Percentiles rank a stretch among this genome's conserved stretches.
Evolutionary conservation across 2,329 filamentous ascomycete genomes (phyloP).

Genomic region (Alternaria brassicicola): DNA sequence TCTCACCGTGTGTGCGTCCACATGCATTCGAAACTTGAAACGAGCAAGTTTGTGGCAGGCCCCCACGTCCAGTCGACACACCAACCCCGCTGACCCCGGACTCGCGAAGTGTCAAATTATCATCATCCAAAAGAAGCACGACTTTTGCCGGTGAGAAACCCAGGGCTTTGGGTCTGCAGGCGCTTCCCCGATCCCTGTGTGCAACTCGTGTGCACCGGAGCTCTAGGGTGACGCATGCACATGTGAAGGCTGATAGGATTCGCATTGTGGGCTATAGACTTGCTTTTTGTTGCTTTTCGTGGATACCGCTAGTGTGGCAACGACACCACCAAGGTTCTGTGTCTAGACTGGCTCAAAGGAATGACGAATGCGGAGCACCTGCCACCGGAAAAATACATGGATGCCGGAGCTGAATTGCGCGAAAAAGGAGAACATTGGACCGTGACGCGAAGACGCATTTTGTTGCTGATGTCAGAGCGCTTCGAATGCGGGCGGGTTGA

Average conservation of each 20-base stretch:
- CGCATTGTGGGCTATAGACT: slow-evolving; percentile 13
- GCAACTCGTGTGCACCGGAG: slow-evolving; percentile 16
- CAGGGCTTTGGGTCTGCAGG: slow-evolving; percentile 30
- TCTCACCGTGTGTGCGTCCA: slow-evolving; percentile 1
- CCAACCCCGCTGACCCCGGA: slow-evolving; percentile 23
- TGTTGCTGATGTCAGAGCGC: slow-evolving; percentile 29
- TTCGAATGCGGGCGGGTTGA: slow-evolving; percentile 8
- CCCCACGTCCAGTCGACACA: slow-evolving; percentile 20
- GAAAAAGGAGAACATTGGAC: slow-evolving; percentile 15
- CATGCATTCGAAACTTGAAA: slow-evolving; percentile 4
- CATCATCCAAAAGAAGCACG: slow-evolving; percentile 18
- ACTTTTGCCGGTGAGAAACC: slow-evolving; percentile 26
- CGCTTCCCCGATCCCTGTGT: slow-evolving; percentile 29
- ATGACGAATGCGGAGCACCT: slow-evolving; percentile 18
- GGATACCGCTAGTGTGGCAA: slow-evolving; percentile 24
- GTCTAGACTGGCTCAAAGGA: slow-evolving; percentile 11
- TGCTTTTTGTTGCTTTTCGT: slow-evolving; percentile 24
- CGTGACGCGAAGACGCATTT: slow-evolving; percentile 3
- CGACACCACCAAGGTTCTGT: neutral
- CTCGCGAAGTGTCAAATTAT: slow-evolving; percentile 13
- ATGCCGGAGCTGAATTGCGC: slow-evolving; percentile 9
- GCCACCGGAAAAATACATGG: slow-evolving; percentile 20
- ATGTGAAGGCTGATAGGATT: slow-evolving; percentile 14
- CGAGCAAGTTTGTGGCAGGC: slow-evolving; percentile 16
- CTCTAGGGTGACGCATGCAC: slow-evolving; percentile 19